Evolutionary conservation across 164 flowering plant species (phyloP).

Genomic region (Nymphaea colorata): DNA sequence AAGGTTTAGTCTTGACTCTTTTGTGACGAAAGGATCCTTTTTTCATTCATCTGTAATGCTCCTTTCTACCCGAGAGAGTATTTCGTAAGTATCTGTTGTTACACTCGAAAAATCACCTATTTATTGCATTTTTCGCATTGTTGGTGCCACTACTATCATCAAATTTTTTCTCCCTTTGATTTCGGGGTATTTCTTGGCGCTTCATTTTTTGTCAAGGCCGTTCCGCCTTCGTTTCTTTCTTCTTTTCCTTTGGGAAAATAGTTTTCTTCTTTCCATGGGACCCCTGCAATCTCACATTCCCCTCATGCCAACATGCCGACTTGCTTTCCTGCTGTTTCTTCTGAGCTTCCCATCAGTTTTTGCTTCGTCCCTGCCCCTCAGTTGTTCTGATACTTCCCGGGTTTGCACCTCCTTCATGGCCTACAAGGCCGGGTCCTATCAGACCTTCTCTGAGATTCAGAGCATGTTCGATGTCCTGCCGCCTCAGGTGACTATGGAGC

Average conservation of each 20-base stretch:
- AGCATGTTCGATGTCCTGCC: conserved; percentile 83
- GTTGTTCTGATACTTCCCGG: conserved; percentile 61
- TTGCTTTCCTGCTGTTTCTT: conserved; percentile 12
- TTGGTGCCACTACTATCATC: neutral
- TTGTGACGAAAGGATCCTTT: neutral
- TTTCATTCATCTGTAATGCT: neutral
- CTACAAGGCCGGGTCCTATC: conserved; percentile 36
- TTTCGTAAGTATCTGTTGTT: neutral
- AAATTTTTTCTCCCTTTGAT: no score
- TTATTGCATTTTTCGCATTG: neutral
- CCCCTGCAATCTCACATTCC: neutral
- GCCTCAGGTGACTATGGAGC: conserved; percentile 43
- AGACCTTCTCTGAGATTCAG: conserved; percentile 40
- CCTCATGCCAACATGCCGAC: neutral
- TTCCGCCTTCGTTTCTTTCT: neutral
- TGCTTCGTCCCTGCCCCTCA: conserved; percentile 37
- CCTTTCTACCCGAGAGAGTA: neutral
- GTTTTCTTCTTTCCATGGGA: neutral
- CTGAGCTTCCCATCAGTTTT: conserved; percentile 1
- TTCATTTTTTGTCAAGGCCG: no score
- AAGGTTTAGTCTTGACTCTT: no score
- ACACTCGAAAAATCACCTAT: neutral
- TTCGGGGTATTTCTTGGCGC: no score
- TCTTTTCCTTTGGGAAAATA: neutral
- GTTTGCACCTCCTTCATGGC: conserved; percentile 77